Conservation (phyloP, 129 eudicot genomes). For the Silybum marianum region DNA sequence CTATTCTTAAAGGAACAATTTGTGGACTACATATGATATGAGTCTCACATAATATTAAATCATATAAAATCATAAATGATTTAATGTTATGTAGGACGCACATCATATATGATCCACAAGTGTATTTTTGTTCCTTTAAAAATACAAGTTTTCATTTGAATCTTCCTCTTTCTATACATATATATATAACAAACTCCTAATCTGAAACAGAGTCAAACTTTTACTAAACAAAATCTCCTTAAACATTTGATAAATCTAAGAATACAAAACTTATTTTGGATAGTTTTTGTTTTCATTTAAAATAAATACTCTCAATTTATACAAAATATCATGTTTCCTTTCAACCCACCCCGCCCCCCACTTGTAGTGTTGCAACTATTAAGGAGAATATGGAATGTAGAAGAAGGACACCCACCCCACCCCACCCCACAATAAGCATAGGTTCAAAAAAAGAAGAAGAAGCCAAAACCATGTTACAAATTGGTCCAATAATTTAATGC, state of each 20-base stretch:
- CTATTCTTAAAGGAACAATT: too few relatives aligned
- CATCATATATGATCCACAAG: too few relatives aligned
- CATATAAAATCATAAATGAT: too few relatives aligned
- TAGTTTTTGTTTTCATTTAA: not conserved
- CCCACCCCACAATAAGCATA: not conserved
- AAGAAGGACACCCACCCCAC: not conserved
- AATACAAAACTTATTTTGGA: not conserved
- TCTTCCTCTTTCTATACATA: too few relatives aligned
- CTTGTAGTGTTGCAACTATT: conserved; percentile 14
- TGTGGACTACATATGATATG: too few relatives aligned
- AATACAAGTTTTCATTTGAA: too few relatives aligned
- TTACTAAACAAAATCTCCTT: not conserved
- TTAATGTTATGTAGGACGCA: too few relatives aligned
- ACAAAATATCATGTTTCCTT: not conserved
- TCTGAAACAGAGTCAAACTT: not conserved
- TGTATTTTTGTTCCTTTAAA: too few relatives aligned
- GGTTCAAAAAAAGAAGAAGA: not conserved
- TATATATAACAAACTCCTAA: not conserved
- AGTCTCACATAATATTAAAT: too few relatives aligned
- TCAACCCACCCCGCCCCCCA: not conserved
- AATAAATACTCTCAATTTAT: not conserved
- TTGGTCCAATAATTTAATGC: conserved; percentile 13
- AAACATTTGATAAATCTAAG: not conserved
- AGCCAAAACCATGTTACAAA: conserved; percentile 14
- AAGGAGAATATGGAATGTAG: not conserved